Conservation (phyloP, 108 stramenopile species). For the Nannochloropsis salina region DNA sequence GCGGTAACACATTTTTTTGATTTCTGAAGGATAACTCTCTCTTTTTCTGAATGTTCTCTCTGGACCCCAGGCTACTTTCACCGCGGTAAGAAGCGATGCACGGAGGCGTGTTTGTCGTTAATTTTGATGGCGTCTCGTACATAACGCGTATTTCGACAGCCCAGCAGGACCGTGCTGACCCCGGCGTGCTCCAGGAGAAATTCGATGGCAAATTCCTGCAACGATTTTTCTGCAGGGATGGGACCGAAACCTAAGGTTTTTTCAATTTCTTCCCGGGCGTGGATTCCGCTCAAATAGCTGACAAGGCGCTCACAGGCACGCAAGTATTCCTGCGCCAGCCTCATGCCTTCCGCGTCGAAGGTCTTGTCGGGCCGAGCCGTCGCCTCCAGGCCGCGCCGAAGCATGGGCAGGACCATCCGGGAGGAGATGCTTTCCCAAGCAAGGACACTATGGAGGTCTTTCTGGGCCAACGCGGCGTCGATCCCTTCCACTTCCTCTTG, state of each 20-base stretch:
- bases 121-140: background rate
- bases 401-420: background rate
- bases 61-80: too few relatives aligned
- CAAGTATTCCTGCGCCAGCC: background rate
- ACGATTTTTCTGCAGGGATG: background rate
- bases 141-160: background rate
- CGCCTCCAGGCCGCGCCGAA: conserved; percentile 1
- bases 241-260: background rate
- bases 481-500: background rate
- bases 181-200: background rate
- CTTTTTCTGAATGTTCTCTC: too few relatives aligned
- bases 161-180: background rate
- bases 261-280: conserved; percentile 7
- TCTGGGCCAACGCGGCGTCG: background rate
- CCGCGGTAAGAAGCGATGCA: background rate
- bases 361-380: background rate
- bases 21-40: too few relatives aligned
- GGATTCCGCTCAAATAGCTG: background rate
- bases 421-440: background rate
- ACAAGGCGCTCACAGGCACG: background rate
- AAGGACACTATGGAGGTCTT: background rate
- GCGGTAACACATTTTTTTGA: too few relatives aligned
- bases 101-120: background rate
- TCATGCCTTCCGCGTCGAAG: background rate
- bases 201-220: background rate